Base-by-base conservation (phyloP, 2,329 filamentous ascomycete genomes). In the Fusarium devonianum region DNA sequence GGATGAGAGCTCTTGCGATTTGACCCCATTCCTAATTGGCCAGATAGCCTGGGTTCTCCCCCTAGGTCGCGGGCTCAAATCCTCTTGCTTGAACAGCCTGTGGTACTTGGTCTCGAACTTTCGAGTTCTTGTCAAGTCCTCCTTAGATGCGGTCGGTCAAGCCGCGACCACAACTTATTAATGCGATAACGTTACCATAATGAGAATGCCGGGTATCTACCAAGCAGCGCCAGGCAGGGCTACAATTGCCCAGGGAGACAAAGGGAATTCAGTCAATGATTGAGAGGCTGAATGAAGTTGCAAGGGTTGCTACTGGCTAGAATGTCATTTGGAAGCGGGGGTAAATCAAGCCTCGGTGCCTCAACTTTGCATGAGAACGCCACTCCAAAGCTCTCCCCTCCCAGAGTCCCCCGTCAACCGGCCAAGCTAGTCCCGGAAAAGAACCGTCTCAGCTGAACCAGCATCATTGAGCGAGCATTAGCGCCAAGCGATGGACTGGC, bases 371-470 rank as follows among this genome's bases (percentile, higher is more conserved):
- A n/a, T n/a, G n/a, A n/a, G n/a, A n/a, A n/a, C n/a, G n/a, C n/a
- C n/a, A n/a, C n/a, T n/a, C n/a, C n/a, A n/a, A n/a, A n/a, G n/a
- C n/a, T n/a, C n/a, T n/a, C n/a, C n/a, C n/a, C n/a, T n/a, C n/a
- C n/a, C n/a, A n/a, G n/a, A n/a, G n/a, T n/a, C n/a, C n/a, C n/a
- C n/a, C n/a, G n/a, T n/a, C n/a, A n/a, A n/a, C n/a, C n/a, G n/a
- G n/a, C n/a, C n/a, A n/a, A n/a, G n/a, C n/a, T n/a, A n/a, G n/a
- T n/a, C n/a, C n/a, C n/a, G n/a, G n/a, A n/a, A 42, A 33, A 34
- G 41, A 49, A 39, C 60, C 55, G 62, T 62, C 56, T 65, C 62
- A 65, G 62, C 62, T 65, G 62, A 62, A 62, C 62, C 60, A 49
- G 62, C 50, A 65, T 65, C 47, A 42, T 44, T 12, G 14, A 23